phyloP scores from a whole-genome alignment of 139 green algal genomes.

The Chlorella ohadii region DNA sequence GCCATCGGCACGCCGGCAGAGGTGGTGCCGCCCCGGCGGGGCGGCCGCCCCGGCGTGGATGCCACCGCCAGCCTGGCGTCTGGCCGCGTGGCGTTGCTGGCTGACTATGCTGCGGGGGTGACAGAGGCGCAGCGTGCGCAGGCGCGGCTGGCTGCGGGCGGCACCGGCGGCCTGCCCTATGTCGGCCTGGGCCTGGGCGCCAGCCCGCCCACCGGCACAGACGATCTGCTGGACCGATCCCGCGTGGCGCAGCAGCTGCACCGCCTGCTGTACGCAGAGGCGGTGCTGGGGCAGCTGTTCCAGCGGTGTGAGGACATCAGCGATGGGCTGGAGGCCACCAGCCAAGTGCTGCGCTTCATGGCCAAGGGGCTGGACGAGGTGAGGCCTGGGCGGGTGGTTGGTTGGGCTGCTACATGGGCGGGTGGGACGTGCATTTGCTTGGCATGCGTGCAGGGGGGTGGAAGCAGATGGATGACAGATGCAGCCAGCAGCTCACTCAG shows the following conservation, averaged over 20 bases:
- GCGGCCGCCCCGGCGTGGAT: neutral
- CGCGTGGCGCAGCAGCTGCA: slow-evolving; percentile 1
- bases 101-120: slow-evolving; percentile 3
- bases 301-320: slow-evolving; percentile 19
- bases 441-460: too few relatives aligned
- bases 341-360: slow-evolving; percentile 20
- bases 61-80: neutral
- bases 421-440: too few relatives aligned
- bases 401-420: too few relatives aligned
- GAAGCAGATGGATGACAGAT: too few relatives aligned
- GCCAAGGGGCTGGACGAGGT: slow-evolving; percentile 15
- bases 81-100: slow-evolving; percentile 5
- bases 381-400: neutral
- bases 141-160: slow-evolving; percentile 3
- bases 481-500: too few relatives aligned
- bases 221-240: neutral
- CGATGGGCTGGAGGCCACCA: slow-evolving; percentile 11
- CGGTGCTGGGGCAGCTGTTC: slow-evolving; percentile 17
- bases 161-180: neutral
- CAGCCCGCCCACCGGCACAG: neutral
- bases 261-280: slow-evolving; percentile 13
- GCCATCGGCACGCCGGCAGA: neutral
- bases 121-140: slow-evolving; percentile 14
- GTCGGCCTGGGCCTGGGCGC: neutral
- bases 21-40: neutral